Evolutionary conservation across 225 moss, liverwort and hornwort genomes (phyloP).

Genomic region (Takakia lepidozioides): DNA sequence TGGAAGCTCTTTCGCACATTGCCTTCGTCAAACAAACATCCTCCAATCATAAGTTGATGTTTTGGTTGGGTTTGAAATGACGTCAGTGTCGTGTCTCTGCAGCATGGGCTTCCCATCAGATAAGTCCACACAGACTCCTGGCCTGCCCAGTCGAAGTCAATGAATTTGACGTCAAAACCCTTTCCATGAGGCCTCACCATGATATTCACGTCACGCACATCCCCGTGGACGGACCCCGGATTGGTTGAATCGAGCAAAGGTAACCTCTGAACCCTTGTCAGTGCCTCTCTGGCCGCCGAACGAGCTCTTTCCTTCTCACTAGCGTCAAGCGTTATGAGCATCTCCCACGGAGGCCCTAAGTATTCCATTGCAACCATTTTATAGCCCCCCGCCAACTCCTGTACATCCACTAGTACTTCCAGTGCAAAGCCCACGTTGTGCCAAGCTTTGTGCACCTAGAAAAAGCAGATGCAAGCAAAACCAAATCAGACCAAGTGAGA

Average conservation of each 20-base stretch:
- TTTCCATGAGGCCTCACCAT: slow-evolving; percentile 8
- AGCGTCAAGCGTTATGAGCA: slow-evolving; percentile 4
- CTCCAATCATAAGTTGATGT: too few relatives aligned
- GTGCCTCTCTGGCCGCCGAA: slow-evolving; percentile 7
- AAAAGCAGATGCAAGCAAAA: too few relatives aligned
- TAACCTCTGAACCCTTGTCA: slow-evolving; percentile 4
- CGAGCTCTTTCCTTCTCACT: slow-evolving; percentile 1
- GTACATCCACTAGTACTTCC: not conserved
- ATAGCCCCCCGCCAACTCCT: slow-evolving; percentile 1
- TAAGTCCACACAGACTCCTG: too few relatives aligned
- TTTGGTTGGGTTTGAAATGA: too few relatives aligned
- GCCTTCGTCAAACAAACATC: too few relatives aligned
- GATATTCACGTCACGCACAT: slow-evolving; percentile 4
- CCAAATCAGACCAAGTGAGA: too few relatives aligned
- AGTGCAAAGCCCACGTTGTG: slow-evolving; percentile 1
- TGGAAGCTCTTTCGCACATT: too few relatives aligned
- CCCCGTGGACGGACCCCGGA: slow-evolving; percentile 7
- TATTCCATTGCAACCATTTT: not conserved
- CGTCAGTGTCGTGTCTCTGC: too few relatives aligned
- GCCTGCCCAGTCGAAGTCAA: slow-evolving; percentile 8
- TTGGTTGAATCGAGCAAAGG: slow-evolving; percentile 4
- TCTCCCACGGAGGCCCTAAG: slow-evolving; percentile 4
- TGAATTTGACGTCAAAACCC: slow-evolving; percentile 4
- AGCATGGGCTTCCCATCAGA: too few relatives aligned
- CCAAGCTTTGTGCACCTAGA: slow-evolving; percentile 4